Evolutionary conservation across 345 rosid species (phyloP).

Genomic region (Jatropha curcas): DNA sequence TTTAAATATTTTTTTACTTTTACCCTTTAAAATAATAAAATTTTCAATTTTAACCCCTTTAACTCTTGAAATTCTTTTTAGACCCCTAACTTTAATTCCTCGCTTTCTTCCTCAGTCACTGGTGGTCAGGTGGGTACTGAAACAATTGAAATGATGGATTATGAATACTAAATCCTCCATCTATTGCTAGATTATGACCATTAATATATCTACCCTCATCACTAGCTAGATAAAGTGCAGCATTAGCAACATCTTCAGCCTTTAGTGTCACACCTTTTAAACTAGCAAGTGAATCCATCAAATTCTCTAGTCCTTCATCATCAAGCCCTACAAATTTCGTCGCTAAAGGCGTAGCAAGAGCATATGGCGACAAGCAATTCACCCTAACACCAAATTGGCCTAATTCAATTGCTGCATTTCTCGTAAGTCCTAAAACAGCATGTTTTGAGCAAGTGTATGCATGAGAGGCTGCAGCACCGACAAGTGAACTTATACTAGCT

Average conservation of each 20-base stretch:
- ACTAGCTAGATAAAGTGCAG: constrained; percentile 49
- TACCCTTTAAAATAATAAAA: too few species aligned
- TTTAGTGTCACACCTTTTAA: constrained; percentile 47
- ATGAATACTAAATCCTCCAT: constrained; percentile 46
- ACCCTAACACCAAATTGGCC: constrained; percentile 55
- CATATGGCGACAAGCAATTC: constrained; percentile 52
- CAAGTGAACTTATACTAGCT: constrained; percentile 12
- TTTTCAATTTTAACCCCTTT: too few species aligned
- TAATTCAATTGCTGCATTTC: constrained; percentile 46
- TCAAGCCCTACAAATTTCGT: constrained; percentile 28
- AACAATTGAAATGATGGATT: constrained; percentile 41
- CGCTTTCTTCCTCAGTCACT: too few species aligned
- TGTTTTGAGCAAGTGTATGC: constrained; percentile 51
- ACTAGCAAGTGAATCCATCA: constrained; percentile 18
- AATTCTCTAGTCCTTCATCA: constrained; percentile 32
- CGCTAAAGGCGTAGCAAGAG: constrained; percentile 43
- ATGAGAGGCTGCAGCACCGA: constrained; percentile 29
- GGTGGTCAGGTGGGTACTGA: constrained; percentile 32
- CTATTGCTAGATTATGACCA: constrained; percentile 48
- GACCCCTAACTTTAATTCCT: too few species aligned
- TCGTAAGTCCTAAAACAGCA: constrained; percentile 51
- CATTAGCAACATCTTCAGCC: constrained; percentile 50
- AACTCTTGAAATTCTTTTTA: too few species aligned
- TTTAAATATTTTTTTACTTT: too few species aligned
- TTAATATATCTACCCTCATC: constrained; percentile 55